Percentiles rank a stretch among this genome's conserved stretches.
Conservation (phyloP, 2,329 filamentous ascomycete species). For the Colletotrichum simmondsii region DNA sequence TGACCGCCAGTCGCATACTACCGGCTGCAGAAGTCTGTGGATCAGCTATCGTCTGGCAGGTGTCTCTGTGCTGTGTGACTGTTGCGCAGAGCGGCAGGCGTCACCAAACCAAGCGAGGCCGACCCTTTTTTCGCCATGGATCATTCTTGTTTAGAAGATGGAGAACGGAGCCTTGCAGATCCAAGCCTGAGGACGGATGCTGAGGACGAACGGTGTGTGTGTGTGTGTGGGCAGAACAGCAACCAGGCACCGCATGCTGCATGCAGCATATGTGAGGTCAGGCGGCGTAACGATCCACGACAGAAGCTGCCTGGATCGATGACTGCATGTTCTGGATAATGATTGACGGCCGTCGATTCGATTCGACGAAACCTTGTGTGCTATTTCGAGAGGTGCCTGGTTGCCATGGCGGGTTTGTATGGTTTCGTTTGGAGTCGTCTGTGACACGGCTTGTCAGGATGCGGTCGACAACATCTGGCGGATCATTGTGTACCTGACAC, state of each 20-base stretch:
- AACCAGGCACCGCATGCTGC: neutral
- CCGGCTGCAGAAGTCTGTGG: neutral
- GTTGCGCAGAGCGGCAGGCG: conserved; percentile 7
- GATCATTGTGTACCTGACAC: conserved; percentile 22
- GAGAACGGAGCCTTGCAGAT: conserved; percentile 16
- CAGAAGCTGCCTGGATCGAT: neutral
- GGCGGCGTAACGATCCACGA: conserved; percentile 17
- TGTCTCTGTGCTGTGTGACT: neutral
- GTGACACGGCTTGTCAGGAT: conserved; percentile 7
- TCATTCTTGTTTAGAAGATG: neutral
- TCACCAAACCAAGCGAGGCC: neutral
- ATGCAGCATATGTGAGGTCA: conserved; percentile 8
- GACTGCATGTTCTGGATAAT: conserved; percentile 9
- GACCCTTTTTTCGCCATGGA: conserved; percentile 15
- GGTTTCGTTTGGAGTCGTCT: conserved; percentile 18
- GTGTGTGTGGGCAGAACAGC: neutral
- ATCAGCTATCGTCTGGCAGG: neutral
- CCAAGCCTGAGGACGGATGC: neutral
- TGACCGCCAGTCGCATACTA: neutral
- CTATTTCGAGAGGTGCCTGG: neutral
- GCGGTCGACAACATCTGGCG: conserved; percentile 11
- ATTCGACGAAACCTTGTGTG: conserved; percentile 3
- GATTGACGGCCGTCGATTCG: neutral
- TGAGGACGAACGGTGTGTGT: conserved; percentile 3
- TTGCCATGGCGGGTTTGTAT: neutral